Conservation (phyloP, 2,329 filamentous ascomycete species). For the Nannizziopsis arthrosporioides region DNA sequence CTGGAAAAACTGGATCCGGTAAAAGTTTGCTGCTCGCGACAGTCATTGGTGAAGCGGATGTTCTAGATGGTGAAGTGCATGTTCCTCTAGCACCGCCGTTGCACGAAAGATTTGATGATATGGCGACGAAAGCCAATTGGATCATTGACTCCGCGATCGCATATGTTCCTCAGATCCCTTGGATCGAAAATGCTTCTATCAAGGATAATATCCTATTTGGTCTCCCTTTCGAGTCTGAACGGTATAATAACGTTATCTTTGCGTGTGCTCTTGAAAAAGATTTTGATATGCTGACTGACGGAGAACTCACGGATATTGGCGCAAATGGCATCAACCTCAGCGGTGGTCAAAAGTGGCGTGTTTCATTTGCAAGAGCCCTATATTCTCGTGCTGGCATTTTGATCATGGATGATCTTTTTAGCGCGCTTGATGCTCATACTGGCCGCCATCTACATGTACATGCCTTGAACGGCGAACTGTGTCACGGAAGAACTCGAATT, state of each 20-base stretch:
- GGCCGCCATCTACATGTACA: slow-evolving; percentile 68
- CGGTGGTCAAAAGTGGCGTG: slow-evolving; percentile 72
- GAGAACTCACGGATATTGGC: slow-evolving; percentile 69
- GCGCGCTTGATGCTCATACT: slow-evolving; percentile 67
- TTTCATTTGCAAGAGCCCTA: slow-evolving; percentile 66
- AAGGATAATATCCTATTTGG: slow-evolving; percentile 70
- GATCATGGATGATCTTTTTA: slow-evolving; percentile 74
- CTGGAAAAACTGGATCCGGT: slow-evolving; percentile 64
- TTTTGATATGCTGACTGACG: slow-evolving; percentile 61
- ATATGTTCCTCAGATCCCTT: slow-evolving; percentile 68
- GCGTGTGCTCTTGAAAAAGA: slow-evolving; percentile 67
- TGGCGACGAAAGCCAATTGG: slow-evolving; percentile 54
- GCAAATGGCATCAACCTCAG: slow-evolving; percentile 76
- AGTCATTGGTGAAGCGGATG: slow-evolving; percentile 62
- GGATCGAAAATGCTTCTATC: slow-evolving; percentile 74
- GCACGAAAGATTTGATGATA: slow-evolving; percentile 47
- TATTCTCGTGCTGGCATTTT: slow-evolving; percentile 69
- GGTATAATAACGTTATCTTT: slow-evolving; percentile 58
- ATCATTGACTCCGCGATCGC: slow-evolving; percentile 58
- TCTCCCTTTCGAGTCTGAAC: slow-evolving; percentile 54
- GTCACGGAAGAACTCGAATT: slow-evolving; percentile 58
- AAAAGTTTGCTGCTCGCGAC: slow-evolving; percentile 65
- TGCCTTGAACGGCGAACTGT: slow-evolving; percentile 59
- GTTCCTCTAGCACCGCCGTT: slow-evolving; percentile 39
- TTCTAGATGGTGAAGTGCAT: slow-evolving; percentile 51